Percentiles rank a stretch among this genome's conserved stretches.
phyloP scores from a whole-genome alignment of 2,329 filamentous ascomycete species.

The Trichophaea hybrida region DNA sequence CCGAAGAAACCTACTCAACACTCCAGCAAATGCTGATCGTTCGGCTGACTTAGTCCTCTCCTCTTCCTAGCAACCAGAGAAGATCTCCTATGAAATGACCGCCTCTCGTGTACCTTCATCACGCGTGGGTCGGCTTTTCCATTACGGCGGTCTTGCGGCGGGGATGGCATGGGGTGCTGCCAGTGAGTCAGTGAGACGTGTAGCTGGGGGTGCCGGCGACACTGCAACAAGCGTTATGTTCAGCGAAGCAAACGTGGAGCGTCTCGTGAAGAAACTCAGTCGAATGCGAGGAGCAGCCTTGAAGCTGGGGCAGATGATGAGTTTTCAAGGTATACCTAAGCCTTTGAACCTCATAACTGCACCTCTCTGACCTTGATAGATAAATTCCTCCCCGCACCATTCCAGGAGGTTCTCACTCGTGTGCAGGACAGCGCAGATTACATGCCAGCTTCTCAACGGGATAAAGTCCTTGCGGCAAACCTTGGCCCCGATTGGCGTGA shows the following conservation, averaged over 20 bases:
- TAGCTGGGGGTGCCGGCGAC: slow-evolving; percentile 50
- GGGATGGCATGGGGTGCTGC: slow-evolving; percentile 92
- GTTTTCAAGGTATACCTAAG: slow-evolving; percentile 53
- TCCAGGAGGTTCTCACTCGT: slow-evolving; percentile 79
- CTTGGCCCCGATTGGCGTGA: slow-evolving; percentile 74
- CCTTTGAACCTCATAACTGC: not conserved
- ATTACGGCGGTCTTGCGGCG: slow-evolving; percentile 82
- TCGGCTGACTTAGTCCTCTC: slow-evolving; percentile 1
- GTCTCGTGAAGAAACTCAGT: slow-evolving; percentile 81
- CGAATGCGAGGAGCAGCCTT: slow-evolving; percentile 95
- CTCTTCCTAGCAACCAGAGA: slow-evolving; percentile 26
- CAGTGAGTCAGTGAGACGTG: slow-evolving; percentile 67
- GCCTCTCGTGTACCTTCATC: slow-evolving; percentile 87
- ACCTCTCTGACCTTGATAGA: slow-evolving; percentile 37
- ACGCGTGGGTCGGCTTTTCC: slow-evolving; percentile 76
- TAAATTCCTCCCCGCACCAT: slow-evolving; percentile 77
- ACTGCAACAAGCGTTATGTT: slow-evolving; percentile 56
- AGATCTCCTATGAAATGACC: slow-evolving; percentile 51
- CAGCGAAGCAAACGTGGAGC: slow-evolving; percentile 79
- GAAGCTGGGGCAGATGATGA: slow-evolving; percentile 95
- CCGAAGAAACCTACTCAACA: slow-evolving; percentile 30
- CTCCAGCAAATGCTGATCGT: slow-evolving; percentile 16
- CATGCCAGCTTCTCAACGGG: slow-evolving; percentile 87
- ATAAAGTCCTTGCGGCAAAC: slow-evolving; percentile 65
- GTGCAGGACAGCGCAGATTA: slow-evolving; percentile 96